phyloP scores from a whole-genome alignment of 2,329 filamentous ascomycete genomes.

The Metarhizium guizhouense region DNA sequence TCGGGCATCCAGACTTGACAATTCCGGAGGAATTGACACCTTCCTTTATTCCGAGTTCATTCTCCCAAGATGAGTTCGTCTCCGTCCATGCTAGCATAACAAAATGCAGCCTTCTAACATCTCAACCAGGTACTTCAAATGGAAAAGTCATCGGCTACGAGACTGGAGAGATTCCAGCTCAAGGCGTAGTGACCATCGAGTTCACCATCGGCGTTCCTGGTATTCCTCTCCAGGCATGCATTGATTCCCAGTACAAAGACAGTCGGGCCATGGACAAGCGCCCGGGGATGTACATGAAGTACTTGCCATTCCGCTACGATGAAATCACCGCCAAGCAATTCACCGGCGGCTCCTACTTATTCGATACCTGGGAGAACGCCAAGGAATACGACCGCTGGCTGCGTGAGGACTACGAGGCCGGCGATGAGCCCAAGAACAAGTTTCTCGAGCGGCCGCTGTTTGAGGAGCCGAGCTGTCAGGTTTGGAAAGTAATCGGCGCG shows the following conservation, averaged over 20 bases:
- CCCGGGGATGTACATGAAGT: conserved; percentile 10
- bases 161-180: conserved; percentile 1
- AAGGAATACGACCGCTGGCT: conserved; percentile 8
- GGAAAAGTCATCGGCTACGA: conserved; percentile 2
- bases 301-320: conserved; percentile 8
- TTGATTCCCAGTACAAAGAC: conserved; percentile 7
- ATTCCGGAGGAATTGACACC: no score
- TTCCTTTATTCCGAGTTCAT: no score
- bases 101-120: neutral
- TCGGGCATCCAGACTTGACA: no score
- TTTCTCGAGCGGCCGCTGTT: conserved; percentile 7
- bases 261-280: conserved; percentile 7
- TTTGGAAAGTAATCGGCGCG: conserved; percentile 9
- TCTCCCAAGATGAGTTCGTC: neutral
- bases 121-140: neutral
- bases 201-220: neutral
- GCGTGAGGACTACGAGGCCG: conserved; percentile 6
- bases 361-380: conserved; percentile 9
- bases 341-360: conserved; percentile 8
- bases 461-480: neutral
- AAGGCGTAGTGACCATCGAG: neutral
- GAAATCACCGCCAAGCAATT: conserved; percentile 7
- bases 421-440: conserved; percentile 2
- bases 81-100: neutral
- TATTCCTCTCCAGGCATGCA: conserved; percentile 5